phyloP scores from a whole-genome alignment of 805 yeast genomes.

The Lachancea dasiensis region DNA sequence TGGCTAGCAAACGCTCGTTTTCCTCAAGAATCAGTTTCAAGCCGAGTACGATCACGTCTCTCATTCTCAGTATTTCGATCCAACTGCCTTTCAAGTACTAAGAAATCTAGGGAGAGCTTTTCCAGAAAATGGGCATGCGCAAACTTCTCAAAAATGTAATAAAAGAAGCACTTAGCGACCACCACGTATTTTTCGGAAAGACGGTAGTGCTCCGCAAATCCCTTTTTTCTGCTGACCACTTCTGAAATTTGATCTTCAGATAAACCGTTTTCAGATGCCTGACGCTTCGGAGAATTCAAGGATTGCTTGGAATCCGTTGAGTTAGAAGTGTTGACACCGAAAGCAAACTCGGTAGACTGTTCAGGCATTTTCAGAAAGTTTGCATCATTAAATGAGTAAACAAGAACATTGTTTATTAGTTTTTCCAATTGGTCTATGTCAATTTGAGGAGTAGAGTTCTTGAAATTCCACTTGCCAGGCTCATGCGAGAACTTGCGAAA shows the following conservation, averaged over 20 bases:
- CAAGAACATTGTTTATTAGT: constrained; percentile 27
- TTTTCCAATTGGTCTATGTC: constrained; percentile 25
- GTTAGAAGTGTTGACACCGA: constrained; percentile 5
- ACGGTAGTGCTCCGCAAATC: constrained; percentile 28
- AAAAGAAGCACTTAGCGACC: constrained; percentile 26
- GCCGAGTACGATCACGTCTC: too few relatives aligned
- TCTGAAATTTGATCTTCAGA: constrained; percentile 2
- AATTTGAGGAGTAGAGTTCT: constrained; percentile 9
- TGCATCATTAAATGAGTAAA: constrained; percentile 30
- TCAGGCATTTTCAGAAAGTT: constrained; percentile 30
- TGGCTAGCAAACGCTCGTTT: too few relatives aligned
- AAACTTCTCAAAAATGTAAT: constrained; percentile 18
- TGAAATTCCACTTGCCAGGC: background rate
- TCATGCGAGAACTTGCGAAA: constrained; percentile 16
- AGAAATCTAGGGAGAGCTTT: constrained; percentile 24
- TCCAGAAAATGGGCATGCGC: constrained; percentile 27
- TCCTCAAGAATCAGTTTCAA: too few relatives aligned
- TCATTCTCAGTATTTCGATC: too few relatives aligned
- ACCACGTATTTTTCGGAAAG: constrained; percentile 25
- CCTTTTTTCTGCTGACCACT: constrained; percentile 14
- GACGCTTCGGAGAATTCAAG: background rate
- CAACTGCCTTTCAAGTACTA: constrained; percentile 17
- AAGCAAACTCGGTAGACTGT: constrained; percentile 23
- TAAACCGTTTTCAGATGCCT: background rate
- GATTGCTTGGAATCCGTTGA: background rate